Percentiles rank a stretch among this genome's conserved stretches.
phyloP scores from a whole-genome alignment of 2,329 filamentous ascomycete species.

The Acephala macrosclerotiorum region DNA sequence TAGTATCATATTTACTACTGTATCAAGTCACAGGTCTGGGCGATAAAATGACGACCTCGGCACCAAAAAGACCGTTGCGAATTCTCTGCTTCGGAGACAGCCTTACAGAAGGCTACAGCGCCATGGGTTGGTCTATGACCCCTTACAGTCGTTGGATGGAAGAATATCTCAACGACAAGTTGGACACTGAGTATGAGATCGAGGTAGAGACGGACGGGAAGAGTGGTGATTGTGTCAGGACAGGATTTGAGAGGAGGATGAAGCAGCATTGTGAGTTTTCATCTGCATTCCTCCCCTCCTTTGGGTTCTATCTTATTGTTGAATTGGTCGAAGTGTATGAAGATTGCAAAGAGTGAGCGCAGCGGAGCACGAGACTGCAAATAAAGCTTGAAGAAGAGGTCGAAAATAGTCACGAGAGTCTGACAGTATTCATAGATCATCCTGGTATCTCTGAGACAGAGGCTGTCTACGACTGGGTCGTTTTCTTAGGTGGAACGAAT shows the following conservation, averaged over 20 bases:
- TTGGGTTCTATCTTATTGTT: not conserved
- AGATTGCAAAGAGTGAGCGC: not conserved
- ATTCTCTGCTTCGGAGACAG: conserved; percentile 40
- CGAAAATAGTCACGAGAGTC: not conserved
- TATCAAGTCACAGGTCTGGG: not conserved
- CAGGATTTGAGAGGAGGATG: conserved; percentile 30
- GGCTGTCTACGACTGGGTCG: conserved; percentile 59
- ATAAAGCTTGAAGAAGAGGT: not conserved
- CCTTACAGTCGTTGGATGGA: conserved; percentile 62
- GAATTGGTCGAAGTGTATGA: not conserved
- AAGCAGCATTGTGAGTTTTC: conserved; percentile 24
- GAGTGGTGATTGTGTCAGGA: conserved; percentile 35
- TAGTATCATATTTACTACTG: not conserved
- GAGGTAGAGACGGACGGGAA: conserved; percentile 31
- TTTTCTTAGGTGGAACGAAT: conserved; percentile 71
- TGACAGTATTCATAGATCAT: not conserved
- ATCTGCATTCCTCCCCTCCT: not conserved
- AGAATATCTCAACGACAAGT: conserved; percentile 53
- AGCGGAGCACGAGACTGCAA: not conserved
- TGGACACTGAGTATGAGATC: conserved; percentile 43
- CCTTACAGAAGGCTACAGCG: conserved; percentile 64
- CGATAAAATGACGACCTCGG: not conserved
- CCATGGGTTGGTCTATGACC: conserved; percentile 51
- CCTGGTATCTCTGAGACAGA: not conserved
- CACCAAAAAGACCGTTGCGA: conserved; percentile 17